Percentiles rank a stretch among this genome's conserved stretches.
Evolutionary conservation across 208 protist species (phyloP).

Genomic region (Leishmania lainsoni): DNA sequence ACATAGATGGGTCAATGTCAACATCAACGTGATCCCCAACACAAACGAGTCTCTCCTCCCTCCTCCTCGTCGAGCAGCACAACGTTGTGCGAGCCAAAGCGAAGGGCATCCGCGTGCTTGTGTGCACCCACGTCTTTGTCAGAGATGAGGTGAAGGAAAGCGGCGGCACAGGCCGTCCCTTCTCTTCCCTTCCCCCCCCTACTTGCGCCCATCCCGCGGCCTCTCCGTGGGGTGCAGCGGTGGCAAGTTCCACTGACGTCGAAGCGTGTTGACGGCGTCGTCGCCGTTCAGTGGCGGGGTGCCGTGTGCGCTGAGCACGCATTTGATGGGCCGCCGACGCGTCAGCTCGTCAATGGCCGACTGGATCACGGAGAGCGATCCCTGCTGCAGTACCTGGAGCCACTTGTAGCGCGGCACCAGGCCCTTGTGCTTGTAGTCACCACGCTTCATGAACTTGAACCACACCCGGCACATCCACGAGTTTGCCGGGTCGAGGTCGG

Average conservation of each 20-base stretch:
- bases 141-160: background rate
- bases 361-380: slow-evolving; percentile 43
- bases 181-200: background rate
- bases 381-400: slow-evolving; percentile 59
- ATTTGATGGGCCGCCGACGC: slow-evolving; percentile 42
- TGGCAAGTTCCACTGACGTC: slow-evolving; percentile 67
- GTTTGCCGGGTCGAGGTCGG: slow-evolving; percentile 86
- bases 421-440: slow-evolving; percentile 78
- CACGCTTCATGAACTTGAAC: slow-evolving; percentile 90
- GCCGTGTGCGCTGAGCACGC: slow-evolving; percentile 67
- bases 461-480: slow-evolving; percentile 89
- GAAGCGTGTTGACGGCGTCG: slow-evolving; percentile 53
- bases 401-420: slow-evolving; percentile 76
- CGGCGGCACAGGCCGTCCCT: background rate
- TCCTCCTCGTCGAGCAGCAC: background rate
- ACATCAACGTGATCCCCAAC: background rate
- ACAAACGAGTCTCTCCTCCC: background rate
- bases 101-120: background rate
- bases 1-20: background rate
- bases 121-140: background rate
- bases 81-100: background rate
- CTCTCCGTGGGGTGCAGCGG: slow-evolving; percentile 36
- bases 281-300: slow-evolving; percentile 56
- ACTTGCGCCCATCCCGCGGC: background rate
- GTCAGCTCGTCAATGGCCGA: slow-evolving; percentile 61